Percentiles rank a stretch among this genome's conserved stretches.
Conservation (phyloP, 495 filamentous ascomycete genomes). For the Talaromyces nanjingensis region DNA sequence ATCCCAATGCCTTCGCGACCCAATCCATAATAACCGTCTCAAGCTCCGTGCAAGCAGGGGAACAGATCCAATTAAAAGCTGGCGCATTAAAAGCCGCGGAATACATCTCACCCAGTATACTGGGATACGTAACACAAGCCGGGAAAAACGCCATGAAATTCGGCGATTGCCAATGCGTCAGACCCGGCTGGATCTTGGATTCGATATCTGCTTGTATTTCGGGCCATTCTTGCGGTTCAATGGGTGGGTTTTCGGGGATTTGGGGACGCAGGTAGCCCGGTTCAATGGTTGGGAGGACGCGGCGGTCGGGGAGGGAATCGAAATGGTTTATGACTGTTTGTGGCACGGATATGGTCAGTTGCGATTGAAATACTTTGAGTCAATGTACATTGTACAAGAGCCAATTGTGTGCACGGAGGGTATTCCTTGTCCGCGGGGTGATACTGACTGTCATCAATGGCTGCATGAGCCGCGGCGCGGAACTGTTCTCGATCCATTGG, state of each 20-base stretch:
- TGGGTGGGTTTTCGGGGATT: constrained; percentile 66
- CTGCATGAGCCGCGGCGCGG: constrained; percentile 68
- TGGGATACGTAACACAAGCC: constrained; percentile 72
- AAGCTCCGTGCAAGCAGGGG: constrained; percentile 89
- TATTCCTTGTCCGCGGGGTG: background rate
- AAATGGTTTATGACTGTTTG: constrained; percentile 73
- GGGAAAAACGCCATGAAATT: constrained; percentile 98
- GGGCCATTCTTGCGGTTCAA: constrained; percentile 68
- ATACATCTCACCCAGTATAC: constrained; percentile 91
- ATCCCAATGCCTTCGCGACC: constrained; percentile 65
- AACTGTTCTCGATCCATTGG: constrained; percentile 81
- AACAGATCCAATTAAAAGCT: constrained; percentile 97
- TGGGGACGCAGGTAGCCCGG: constrained; percentile 83
- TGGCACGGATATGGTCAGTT: constrained; percentile 1
- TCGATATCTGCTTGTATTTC: constrained; percentile 83
- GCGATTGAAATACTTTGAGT: constrained; percentile 3
- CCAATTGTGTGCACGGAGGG: background rate
- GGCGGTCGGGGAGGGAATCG: constrained; percentile 60
- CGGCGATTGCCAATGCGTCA: constrained; percentile 95
- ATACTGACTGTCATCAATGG: constrained; percentile 75
- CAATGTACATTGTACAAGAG: background rate
- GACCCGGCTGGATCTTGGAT: constrained; percentile 80
- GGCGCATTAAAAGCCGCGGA: constrained; percentile 80
- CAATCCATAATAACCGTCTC: constrained; percentile 94
- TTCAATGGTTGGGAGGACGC: constrained; percentile 69